Evolutionary conservation across 495 filamentous ascomycete species (phyloP), one percentile per base, ranked within the genome.

Genomic region (Aspergillus egyptiacus): DNA sequence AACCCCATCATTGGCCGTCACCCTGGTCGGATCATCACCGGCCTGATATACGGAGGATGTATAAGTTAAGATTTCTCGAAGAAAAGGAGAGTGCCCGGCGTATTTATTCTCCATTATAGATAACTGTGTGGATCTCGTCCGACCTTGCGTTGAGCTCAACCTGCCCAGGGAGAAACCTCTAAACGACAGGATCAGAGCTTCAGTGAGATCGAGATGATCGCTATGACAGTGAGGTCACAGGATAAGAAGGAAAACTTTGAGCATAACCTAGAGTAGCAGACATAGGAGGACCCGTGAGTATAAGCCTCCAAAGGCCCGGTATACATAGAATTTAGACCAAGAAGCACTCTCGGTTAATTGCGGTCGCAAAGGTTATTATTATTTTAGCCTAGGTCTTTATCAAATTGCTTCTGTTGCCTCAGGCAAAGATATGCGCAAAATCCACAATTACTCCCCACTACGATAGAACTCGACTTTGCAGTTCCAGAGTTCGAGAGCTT

Each of bases 261-360:
- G 3, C 33, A 17, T 31, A n/a, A n/a, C n/a, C n/a, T n/a, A n/a
- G n/a, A n/a, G n/a, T n/a, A n/a, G n/a, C n/a, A n/a, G n/a, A n/a
- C n/a, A n/a, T n/a, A n/a, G n/a, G n/a, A 31, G 28, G 3, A 31
- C 17, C 18, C 33, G 4, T 3, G 14, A 35, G 33, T 35, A 3
- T 35, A 6, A 3, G 10, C 2, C 28, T 33, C 25, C 6, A 34
- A 18, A 28, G 33, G 23, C 2, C n/a, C 20, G 27, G 25, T n/a
- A n/a, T n/a, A n/a, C n/a, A n/a, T n/a, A n/a, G n/a, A n/a, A n/a
- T 31, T 11, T 11, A 23, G 39, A 43, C 32, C 48, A 20, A 37
- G 39, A 45, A 47, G 20, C 2, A 11, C 20, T 44, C 44, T 53
- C 38, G 49, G 41, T 42, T 46, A 48, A 51, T 48, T 50, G 32